Evolutionary conservation across 2,329 filamentous ascomycete species (phyloP).

Genomic region (Nothophaeocryptopus gaeumannii): DNA sequence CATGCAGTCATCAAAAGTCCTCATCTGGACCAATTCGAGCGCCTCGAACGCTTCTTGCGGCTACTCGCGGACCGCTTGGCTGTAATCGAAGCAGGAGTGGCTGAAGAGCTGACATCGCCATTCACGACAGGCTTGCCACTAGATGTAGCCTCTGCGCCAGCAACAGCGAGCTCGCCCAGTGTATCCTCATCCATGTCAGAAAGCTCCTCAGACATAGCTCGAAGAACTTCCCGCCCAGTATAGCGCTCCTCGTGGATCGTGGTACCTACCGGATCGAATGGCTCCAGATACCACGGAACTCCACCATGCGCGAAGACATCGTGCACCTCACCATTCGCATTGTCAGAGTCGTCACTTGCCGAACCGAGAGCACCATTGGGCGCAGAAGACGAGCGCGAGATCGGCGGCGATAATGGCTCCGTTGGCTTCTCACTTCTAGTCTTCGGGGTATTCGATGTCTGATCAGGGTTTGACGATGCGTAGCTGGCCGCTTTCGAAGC

Average conservation of each 20-base stretch:
- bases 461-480: constrained; percentile 21
- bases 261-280: constrained; percentile 76
- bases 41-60: constrained; percentile 12
- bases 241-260: constrained; percentile 74
- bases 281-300: constrained; percentile 81
- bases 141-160: constrained; percentile 19
- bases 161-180: constrained; percentile 58
- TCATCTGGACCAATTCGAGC: constrained; percentile 16
- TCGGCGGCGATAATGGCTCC: constrained; percentile 36
- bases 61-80: constrained; percentile 4
- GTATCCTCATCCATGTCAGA: constrained; percentile 92
- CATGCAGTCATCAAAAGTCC: neutral
- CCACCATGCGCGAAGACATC: constrained; percentile 62
- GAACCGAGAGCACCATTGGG: constrained; percentile 16
- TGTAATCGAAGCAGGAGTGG: neutral
- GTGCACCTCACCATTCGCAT: constrained; percentile 36
- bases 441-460: constrained; percentile 7
- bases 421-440: constrained; percentile 26
- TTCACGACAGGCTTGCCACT: constrained; percentile 13
- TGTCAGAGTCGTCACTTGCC: constrained; percentile 17
- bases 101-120: neutral
- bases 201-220: constrained; percentile 71
- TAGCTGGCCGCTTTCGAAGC: constrained; percentile 26
- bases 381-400: constrained; percentile 26
- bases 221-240: constrained; percentile 68